Evolutionary conservation across 1,139 yeast genomes (phyloP), one percentile per base, ranked within the genome.

Genomic region (Geotrichum klebahnii): DNA sequence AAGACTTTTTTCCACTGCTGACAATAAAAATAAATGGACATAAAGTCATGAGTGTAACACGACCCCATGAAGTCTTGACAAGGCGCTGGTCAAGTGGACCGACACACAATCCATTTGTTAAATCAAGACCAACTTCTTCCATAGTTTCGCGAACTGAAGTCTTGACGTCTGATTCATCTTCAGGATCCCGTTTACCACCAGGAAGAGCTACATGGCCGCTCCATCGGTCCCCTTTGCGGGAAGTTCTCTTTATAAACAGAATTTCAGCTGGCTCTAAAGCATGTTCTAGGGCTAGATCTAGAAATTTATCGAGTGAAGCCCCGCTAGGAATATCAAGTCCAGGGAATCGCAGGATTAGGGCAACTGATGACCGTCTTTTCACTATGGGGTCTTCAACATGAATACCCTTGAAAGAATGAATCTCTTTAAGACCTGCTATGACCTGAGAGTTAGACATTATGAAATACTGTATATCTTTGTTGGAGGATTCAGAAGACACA

Each of bases 171-270:
- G 64, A 57, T 17, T 56, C 63, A 45, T 68, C 74, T 5, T 59
- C 66, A 2, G 65, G 61, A 41, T 70, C 74, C 10, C 69, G 60
- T 20, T 65, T 59, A 1, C 74, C 74, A 2, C 74, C 74, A 0
- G 74, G 74, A 1, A 70, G 53, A 1, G 74, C 74, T 39, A 71
- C 64, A 54, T 70, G 74, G 10, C 71, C 69, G 3, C 73, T 68
- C 74, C 74, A 70, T n/a, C 71, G 57, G 50, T 70, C 74, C 2
- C 68, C 57, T 4, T 55, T 57, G 19, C 70, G 59, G 1, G 61
- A 54, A 0, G 73, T 62, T 5, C 74, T 63, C 42, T 68, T 69
- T 48, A 70, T 70, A 45, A 70, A 61, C 29, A 70, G 61, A 5
- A 70, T 48, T 48, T 70, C 69, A n/a, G 65, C 47, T 16, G 34